Evolutionary conservation across 1,284 basidiomycete species (phyloP), one percentile per base, ranked within the genome.

Genomic region (Bjerkandera adusta): DNA sequence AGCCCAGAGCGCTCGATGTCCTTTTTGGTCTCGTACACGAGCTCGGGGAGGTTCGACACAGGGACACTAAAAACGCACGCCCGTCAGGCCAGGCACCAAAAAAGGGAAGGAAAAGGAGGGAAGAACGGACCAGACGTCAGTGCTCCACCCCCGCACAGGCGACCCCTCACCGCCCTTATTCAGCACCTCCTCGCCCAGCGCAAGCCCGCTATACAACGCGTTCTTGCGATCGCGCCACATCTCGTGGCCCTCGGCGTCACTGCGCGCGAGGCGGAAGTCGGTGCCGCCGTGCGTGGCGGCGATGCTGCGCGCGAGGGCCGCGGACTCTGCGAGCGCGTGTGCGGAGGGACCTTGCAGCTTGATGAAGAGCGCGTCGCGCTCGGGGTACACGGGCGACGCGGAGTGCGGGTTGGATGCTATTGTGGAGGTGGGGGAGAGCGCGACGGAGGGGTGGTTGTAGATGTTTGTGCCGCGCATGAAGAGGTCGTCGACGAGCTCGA

Each of bases 141-240:
- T 95, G 15, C 81, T 75, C 85, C 88, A 92, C 1, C 81, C 85
- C 47, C 71, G 77, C n/a, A n/a, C n/a, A n/a, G n/a, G n/a, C 1
- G 73, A 67, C 4, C 81, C 83, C 5, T 82, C 79, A n/a, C 79
- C 65, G n/a, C n/a, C n/a, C n/a, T n/a, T n/a, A n/a, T n/a, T n/a
- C n/a, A n/a, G n/a, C n/a, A n/a, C n/a, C n/a, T n/a, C n/a, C n/a
- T n/a, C n/a, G n/a, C n/a, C n/a, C 29, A 87, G 63, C 43, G 84
- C 82, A 57, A 92, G 58, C 1, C 83, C 80, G 7, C 80, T 75
- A 70, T 83, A 91, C 32, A 86, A 72, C 6, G 87, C 90, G 42
- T 89, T 88, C 73, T 97, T 97, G 36, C 95, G 65, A 47, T 92
- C 90, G 40, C 76, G 69, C 94, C 94, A 97, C 7, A 97, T 67